These are phyloP conservation scores for Candida boleticola DNA, from an alignment of 805 yeast genomes.

Conservation along the genomic window DNA sequence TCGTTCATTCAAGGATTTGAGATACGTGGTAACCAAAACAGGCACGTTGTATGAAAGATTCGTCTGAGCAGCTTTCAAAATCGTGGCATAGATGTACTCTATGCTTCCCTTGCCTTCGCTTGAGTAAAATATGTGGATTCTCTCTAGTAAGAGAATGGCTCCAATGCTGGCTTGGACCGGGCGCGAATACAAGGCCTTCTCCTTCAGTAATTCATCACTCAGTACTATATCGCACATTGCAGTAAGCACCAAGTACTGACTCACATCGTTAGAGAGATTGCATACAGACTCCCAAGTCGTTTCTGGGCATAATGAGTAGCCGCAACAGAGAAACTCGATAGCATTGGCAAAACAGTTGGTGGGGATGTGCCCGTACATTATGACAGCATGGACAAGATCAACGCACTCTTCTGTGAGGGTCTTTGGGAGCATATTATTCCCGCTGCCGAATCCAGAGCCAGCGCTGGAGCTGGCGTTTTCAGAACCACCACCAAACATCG, in stretches of 20 bases:
- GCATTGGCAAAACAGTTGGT: slow-evolving; percentile 29
- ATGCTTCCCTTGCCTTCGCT: neutral
- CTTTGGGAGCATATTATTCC: slow-evolving; percentile 15
- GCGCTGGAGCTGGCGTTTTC: neutral
- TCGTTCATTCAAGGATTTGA: slow-evolving; percentile 38
- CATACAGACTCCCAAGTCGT: slow-evolving; percentile 37
- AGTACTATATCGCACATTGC: slow-evolving; percentile 19
- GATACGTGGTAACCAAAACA: slow-evolving; percentile 38
- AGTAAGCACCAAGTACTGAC: slow-evolving; percentile 24
- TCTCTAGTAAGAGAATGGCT: slow-evolving; percentile 14
- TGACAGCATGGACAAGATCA: slow-evolving; percentile 40
- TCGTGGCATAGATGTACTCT: slow-evolving; percentile 17
- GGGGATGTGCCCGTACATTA: slow-evolving; percentile 49
- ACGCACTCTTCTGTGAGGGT: slow-evolving; percentile 30
- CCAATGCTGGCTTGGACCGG: slow-evolving; percentile 9
- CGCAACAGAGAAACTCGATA: slow-evolving; percentile 47
- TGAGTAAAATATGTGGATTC: slow-evolving; percentile 4
- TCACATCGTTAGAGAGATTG: slow-evolving; percentile 35
- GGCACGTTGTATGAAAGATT: slow-evolving; percentile 35
- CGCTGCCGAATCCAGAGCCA: neutral
- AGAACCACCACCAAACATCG: too few relatives aligned
- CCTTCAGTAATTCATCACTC: slow-evolving; percentile 3
- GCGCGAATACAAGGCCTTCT: neutral
- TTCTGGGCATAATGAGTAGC: slow-evolving; percentile 19
- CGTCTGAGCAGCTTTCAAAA: slow-evolving; percentile 32